Percentiles rank a stretch among this genome's conserved stretches.
Conservation (phyloP, 2,329 filamentous ascomycete genomes). For the Penicillium janthinellum region DNA sequence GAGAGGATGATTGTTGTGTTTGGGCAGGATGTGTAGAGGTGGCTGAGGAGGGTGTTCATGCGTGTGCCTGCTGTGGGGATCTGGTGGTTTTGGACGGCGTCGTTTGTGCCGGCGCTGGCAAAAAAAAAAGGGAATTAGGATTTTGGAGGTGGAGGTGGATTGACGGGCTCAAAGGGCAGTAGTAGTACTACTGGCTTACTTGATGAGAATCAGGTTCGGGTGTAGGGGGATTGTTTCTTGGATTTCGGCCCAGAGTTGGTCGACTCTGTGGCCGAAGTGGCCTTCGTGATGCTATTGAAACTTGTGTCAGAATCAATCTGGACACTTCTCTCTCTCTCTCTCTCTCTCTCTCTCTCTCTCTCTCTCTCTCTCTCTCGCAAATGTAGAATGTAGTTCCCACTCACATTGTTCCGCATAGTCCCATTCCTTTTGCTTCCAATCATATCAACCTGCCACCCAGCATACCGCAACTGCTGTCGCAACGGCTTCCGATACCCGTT, state of each 20-base stretch:
- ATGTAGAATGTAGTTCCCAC: not conserved
- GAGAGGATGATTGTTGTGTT: slow-evolving; percentile 37
- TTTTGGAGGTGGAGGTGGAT: too few species aligned
- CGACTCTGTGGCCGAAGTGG: slow-evolving; percentile 26
- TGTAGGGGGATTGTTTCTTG: slow-evolving; percentile 14
- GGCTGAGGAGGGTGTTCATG: slow-evolving; percentile 29
- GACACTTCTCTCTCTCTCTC: too few species aligned
- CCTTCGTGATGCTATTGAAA: slow-evolving; percentile 28
- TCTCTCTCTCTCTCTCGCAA: too few species aligned
- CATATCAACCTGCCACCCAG: slow-evolving; percentile 34
- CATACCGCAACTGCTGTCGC: slow-evolving; percentile 35
- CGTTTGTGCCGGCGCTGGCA: slow-evolving; percentile 40
- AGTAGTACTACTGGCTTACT: slow-evolving; percentile 15
- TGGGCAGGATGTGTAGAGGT: slow-evolving; percentile 26
- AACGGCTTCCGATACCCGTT: slow-evolving; percentile 47
- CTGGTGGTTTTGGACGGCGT: slow-evolving; percentile 29
- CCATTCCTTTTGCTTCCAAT: slow-evolving; percentile 28
- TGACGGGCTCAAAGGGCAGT: too few species aligned
- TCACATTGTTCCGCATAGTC: slow-evolving; percentile 31
- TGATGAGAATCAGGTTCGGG: slow-evolving; percentile 33
- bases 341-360: accelerated
- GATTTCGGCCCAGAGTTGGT: slow-evolving; percentile 19
- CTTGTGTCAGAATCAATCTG: not conserved
- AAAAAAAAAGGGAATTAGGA: too few species aligned
- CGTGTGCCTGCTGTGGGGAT: slow-evolving; percentile 23